Evolutionary conservation across 1,284 basidiomycete genomes (phyloP).

Genomic region (Thecaphora thlaspeos): DNA sequence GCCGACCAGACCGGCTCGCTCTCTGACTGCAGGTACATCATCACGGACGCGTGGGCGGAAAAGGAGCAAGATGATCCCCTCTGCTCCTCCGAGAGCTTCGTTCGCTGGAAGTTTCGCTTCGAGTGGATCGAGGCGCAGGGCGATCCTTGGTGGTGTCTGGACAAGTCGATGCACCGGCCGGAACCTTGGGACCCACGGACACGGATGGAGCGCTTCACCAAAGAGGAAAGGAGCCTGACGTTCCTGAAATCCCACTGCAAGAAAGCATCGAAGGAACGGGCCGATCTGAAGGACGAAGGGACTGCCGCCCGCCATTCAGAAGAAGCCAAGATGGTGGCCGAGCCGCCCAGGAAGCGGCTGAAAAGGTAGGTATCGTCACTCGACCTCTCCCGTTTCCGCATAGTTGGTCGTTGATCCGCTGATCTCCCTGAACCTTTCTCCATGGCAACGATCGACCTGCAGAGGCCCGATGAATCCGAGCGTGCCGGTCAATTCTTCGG

Average conservation of each 20-base stretch:
- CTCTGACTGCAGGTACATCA: constrained; percentile 11
- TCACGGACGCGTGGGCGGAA: constrained; percentile 41
- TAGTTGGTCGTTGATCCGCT: no score
- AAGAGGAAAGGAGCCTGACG: constrained; percentile 4
- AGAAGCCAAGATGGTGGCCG: no score
- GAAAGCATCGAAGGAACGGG: background rate
- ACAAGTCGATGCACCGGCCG: background rate
- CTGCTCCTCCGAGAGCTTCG: constrained; percentile 3
- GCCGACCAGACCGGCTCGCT: background rate
- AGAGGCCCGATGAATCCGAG: background rate
- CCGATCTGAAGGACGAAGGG: no score
- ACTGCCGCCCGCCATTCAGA: no score
- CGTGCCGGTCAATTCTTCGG: background rate
- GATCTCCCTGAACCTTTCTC: no score
- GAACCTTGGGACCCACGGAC: constrained; percentile 15
- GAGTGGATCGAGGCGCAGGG: constrained; percentile 35
- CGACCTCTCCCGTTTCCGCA: no score
- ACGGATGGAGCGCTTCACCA: constrained; percentile 9
- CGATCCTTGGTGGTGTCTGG: constrained; percentile 31
- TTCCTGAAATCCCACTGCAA: background rate
- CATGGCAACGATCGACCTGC: no score
- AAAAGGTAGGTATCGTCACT: no score
- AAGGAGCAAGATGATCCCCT: constrained; percentile 3
- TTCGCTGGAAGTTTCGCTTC: constrained; percentile 43
- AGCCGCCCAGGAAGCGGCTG: no score